phyloP scores from a whole-genome alignment of 306 rosid genomes.

The Citrullus amarus region DNA sequence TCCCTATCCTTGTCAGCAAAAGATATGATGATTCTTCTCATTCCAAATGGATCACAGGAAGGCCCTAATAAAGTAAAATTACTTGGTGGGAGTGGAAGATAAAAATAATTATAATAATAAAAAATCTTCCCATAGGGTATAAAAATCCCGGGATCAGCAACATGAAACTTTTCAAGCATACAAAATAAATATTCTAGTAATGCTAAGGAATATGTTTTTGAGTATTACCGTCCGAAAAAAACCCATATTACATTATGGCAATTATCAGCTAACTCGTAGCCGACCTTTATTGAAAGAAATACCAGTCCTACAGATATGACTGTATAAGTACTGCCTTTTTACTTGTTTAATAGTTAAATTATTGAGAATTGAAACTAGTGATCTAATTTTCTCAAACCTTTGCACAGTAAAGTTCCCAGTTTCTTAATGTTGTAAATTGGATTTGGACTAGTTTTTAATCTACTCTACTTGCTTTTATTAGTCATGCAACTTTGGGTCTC shows the following conservation, averaged over 20 bases:
- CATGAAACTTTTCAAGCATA: background rate
- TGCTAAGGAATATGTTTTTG: background rate
- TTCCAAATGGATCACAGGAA: no score
- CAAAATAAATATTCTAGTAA: background rate
- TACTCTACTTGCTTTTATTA: constrained; percentile 12
- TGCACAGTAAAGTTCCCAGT: background rate
- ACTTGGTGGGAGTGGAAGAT: no score
- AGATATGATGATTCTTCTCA: no score
- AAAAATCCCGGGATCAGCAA: background rate
- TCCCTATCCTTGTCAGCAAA: no score
- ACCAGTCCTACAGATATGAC: background rate
- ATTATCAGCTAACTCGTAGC: background rate
- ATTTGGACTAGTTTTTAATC: background rate
- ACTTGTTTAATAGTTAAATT: background rate
- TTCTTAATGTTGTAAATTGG: background rate
- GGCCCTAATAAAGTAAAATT: no score
- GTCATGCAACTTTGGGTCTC: constrained; percentile 92
- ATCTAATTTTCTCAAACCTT: background rate
- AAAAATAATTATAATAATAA: no score
- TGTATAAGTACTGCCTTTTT: background rate
- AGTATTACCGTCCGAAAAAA: no score
- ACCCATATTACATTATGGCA: background rate
- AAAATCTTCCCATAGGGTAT: no score
- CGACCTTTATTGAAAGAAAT: background rate
- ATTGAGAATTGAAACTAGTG: background rate